Percentiles rank a stretch among this genome's conserved stretches.
Evolutionary conservation across 306 rosid genomes (phyloP).

Genomic region (Inga leiocalycina): DNA sequence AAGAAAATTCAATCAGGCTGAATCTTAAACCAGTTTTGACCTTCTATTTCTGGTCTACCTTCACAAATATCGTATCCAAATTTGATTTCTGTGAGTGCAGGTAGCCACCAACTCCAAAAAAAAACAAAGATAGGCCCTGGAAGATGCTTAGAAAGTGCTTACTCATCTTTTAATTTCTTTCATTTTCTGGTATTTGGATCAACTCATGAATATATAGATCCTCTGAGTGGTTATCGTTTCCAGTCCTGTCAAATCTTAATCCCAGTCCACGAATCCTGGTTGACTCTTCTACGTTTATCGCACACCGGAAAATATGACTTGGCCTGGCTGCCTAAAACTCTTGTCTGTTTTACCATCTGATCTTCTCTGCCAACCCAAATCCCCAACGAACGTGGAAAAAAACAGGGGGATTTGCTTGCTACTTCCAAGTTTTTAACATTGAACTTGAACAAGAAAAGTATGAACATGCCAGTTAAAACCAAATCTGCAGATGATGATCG

Average conservation of each 20-base stretch:
- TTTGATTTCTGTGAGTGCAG: not conserved
- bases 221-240: not conserved
- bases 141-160: slow-evolving; percentile 35
- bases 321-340: not conserved
- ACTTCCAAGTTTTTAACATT: not conserved
- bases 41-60: not conserved
- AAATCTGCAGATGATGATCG: not conserved
- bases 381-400: not conserved
- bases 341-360: not conserved
- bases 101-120: not conserved
- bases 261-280: not conserved
- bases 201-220: not conserved
- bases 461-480: not conserved
- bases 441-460: not conserved
- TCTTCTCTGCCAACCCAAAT: not conserved
- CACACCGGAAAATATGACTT: not conserved
- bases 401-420: not conserved
- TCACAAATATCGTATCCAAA: not conserved
- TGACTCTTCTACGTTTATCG: not conserved
- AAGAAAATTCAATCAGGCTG: not conserved
- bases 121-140: not conserved
- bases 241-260: not conserved
- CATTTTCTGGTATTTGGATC: not conserved
- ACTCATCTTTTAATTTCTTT: not conserved
- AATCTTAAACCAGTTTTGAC: not conserved